Evolutionary conservation across 2,329 filamentous ascomycete genomes (phyloP), one percentile per base, ranked within the genome.

Genomic region (Paraphaeosphaeria minitans): DNA sequence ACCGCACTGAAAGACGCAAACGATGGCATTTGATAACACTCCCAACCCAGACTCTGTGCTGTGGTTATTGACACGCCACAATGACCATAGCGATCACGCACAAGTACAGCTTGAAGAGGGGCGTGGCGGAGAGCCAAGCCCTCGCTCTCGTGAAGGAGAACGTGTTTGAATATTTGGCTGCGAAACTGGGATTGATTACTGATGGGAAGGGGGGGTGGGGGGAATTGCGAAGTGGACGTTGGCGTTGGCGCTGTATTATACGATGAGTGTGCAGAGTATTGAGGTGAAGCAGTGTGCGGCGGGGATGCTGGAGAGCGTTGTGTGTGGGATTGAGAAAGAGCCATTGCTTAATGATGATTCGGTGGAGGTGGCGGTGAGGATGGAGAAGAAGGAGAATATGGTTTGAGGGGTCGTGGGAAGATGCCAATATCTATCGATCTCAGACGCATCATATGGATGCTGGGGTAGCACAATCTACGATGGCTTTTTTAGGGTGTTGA

Each of bases 31-130:
- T 56, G 55, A 43, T 55, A 39, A n/a, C 29, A 6, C 4, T 45
- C 5, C 21, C 42, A 24, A n/a, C 3, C 29, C n/a, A 19, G 14
- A 24, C 16, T n/a, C 4, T 27, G 19, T 39, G 14, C n/a, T 5
- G 6, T 33, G 7, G 13, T 6, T 22, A 16, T 31, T 39, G 29
- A 48, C n/a, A 4, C 8, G 14, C 27, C 16, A 48, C 59, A 8
- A 71, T 79, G 79, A 76, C 75, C 14, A 73, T 84, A 19, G 80
- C 78, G 3, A 67, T 83, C 12, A 81, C 77, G 29, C 65, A 67
- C 0, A 71, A 83, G 42, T 85, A 84, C 56, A 61, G 52, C 8
- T 56, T 80, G 10, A 77, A 85, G 77, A 68, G 84, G n/a, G 82
- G 83, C 7, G 77, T 81, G 43, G 77, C 78, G 0, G 83, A 85